A percentile compares a stretch with the other conserved stretches of the same genome.
Evolutionary conservation across 2,329 filamentous ascomycete genomes (phyloP).

Genomic region (Alternaria hordeiaustralica): DNA sequence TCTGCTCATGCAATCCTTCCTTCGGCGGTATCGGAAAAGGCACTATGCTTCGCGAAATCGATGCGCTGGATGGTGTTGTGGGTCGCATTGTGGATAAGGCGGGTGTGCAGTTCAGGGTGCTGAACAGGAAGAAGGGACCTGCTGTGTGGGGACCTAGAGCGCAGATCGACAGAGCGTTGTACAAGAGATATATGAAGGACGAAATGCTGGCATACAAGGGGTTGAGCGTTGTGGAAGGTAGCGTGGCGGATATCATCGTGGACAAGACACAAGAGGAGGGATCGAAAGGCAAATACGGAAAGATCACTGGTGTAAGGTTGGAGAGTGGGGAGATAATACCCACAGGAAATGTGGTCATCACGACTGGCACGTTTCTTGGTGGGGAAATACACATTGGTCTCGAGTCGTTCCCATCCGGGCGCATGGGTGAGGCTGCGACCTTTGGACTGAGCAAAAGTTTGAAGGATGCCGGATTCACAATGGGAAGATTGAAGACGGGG

Average conservation of each 20-base stretch:
- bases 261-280: conserved; percentile 61
- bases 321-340: conserved; percentile 86
- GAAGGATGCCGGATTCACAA: conserved; percentile 82
- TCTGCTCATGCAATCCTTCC: conserved; percentile 95
- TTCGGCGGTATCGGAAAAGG: conserved; percentile 99
- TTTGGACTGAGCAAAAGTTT: conserved; percentile 92
- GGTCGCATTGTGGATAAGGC: conserved; percentile 91
- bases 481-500: conserved; percentile 93
- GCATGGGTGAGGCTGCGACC: conserved; percentile 93
- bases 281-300: conserved; percentile 63
- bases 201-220: conserved; percentile 82
- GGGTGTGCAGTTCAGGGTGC: conserved; percentile 87
- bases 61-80: conserved; percentile 89
- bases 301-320: conserved; percentile 82
- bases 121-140: conserved; percentile 89
- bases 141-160: conserved; percentile 97
- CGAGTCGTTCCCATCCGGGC: conserved; percentile 81
- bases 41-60: conserved; percentile 92
- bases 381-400: conserved; percentile 97
- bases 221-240: conserved; percentile 80
- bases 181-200: conserved; percentile 88
- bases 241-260: conserved; percentile 89
- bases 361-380: conserved; percentile 92
- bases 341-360: conserved; percentile 86
- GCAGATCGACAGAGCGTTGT: conserved; percentile 90